Conservation (phyloP, 2,329 filamentous ascomycete species). For the Claviceps fusiformis region DNA sequence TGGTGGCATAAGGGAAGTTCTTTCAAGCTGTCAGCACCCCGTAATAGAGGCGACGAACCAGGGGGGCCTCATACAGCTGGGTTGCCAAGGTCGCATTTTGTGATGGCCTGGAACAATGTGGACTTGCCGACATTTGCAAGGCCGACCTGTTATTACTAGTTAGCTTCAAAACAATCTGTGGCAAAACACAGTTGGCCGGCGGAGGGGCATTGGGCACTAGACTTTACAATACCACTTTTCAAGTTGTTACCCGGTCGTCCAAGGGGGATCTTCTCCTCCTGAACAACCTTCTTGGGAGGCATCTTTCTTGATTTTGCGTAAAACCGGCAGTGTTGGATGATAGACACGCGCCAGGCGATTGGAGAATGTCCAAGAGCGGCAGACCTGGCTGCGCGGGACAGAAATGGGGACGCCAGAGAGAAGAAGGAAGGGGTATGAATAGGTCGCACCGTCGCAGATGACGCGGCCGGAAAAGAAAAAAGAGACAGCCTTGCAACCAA, state of each 20-base stretch:
- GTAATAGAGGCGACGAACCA: constrained; percentile 19
- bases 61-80: constrained; percentile 58
- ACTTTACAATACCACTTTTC: constrained; percentile 95
- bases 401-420: constrained; percentile 38
- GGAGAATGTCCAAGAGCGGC: constrained; percentile 39
- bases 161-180: constrained; percentile 1
- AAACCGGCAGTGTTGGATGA: constrained; percentile 35
- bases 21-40: constrained; percentile 32
- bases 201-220: neutral
- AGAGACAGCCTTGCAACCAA: constrained; percentile 23
- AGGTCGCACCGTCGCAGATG: constrained; percentile 30
- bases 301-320: constrained; percentile 60
- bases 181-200: neutral
- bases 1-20: constrained; percentile 99
- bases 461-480: constrained; percentile 18
- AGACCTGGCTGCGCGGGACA: constrained; percentile 53
- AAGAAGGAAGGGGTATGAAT: constrained; percentile 30
- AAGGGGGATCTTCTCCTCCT: constrained; percentile 92
- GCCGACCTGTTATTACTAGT: constrained; percentile 53
- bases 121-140: constrained; percentile 99
- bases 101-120: constrained; percentile 98
- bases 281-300: constrained; percentile 85
- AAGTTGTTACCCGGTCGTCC: constrained; percentile 94
- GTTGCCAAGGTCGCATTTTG: constrained; percentile 93
- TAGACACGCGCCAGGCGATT: constrained; percentile 37